These are phyloP conservation scores for Cyclostephanos tholiformis DNA, from an alignment of 108 stramenopile species.

Conservation along the genomic window DNA sequence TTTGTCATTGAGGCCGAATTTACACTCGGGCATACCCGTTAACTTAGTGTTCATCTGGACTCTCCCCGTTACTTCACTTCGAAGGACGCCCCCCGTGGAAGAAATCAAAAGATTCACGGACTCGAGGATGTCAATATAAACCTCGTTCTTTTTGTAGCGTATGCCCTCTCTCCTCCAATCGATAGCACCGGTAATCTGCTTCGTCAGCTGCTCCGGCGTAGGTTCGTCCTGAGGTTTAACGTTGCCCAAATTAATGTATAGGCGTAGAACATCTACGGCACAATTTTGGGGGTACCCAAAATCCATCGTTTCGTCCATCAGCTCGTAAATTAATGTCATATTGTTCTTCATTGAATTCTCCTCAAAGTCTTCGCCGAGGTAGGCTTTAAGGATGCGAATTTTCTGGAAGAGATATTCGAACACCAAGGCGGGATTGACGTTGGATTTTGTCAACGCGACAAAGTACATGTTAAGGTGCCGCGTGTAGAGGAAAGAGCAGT, in stretches of 20 bases:
- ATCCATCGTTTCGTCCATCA: constrained; percentile 99
- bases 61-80: constrained; percentile 94
- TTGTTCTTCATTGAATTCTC: constrained; percentile 96
- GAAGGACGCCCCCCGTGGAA: constrained; percentile 86
- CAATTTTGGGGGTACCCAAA: constrained; percentile 99
- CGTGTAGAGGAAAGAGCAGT: constrained; percentile 96
- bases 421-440: constrained; percentile 97
- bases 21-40: constrained; percentile 98
- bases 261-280: constrained; percentile 94
- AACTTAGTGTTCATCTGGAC: constrained; percentile 98
- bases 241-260: constrained; percentile 98
- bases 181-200: constrained; percentile 98
- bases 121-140: constrained; percentile 99
- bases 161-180: constrained; percentile 99
- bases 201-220: constrained; percentile 83
- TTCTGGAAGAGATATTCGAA: constrained; percentile 97
- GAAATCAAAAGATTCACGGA: constrained; percentile 94
- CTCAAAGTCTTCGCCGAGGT: constrained; percentile 97
- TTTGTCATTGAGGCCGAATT: constrained; percentile 99
- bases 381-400: constrained; percentile 94
- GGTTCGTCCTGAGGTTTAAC: constrained; percentile 77
- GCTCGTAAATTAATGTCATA: constrained; percentile 99
- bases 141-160: constrained; percentile 98
- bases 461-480: constrained; percentile 97
- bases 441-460: constrained; percentile 95